A percentile compares a stretch with the other conserved stretches of the same genome.
These are phyloP conservation scores for Penicillium egyptiacum DNA, from an alignment of 495 filamentous ascomycete genomes.

Conservation along the genomic window DNA sequence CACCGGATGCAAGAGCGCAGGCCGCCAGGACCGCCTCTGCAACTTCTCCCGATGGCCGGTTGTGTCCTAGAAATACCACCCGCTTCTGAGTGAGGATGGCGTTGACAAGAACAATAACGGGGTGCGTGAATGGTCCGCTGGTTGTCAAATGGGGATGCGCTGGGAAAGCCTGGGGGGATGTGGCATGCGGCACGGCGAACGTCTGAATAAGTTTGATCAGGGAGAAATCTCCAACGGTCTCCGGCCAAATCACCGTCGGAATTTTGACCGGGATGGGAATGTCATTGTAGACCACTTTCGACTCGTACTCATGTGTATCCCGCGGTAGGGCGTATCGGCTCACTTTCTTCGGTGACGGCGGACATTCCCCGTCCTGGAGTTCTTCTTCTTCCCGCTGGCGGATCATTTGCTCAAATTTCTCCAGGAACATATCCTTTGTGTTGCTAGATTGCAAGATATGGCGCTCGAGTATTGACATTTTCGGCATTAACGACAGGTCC, in stretches of 20 bases:
- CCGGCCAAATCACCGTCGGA: constrained; percentile 85
- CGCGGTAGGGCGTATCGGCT: constrained; percentile 68
- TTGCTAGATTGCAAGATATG: constrained; percentile 86
- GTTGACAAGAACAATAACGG: constrained; percentile 56
- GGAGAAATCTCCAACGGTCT: constrained; percentile 97
- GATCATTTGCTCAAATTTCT: constrained; percentile 96
- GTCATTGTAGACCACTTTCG: constrained; percentile 88
- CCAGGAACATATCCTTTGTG: constrained; percentile 92
- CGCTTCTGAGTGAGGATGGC: constrained; percentile 90
- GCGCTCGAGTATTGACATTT: constrained; percentile 77
- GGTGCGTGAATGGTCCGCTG: constrained; percentile 66
- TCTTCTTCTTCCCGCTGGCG: constrained; percentile 61
- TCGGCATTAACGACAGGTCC: constrained; percentile 94
- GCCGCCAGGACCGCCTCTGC: constrained; percentile 93
- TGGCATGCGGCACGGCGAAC: constrained; percentile 77
- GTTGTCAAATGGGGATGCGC: constrained; percentile 93
- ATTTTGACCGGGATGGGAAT: constrained; percentile 96
- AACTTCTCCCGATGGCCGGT: constrained; percentile 88
- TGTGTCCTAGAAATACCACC: constrained; percentile 93
- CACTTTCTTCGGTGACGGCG: constrained; percentile 50
- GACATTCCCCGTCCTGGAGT: constrained; percentile 32
- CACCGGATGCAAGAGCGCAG: constrained; percentile 91
- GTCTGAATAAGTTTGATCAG: constrained; percentile 95
- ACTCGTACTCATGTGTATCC: constrained; percentile 97
- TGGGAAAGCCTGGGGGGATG: constrained; percentile 80